These are phyloP conservation scores for Huntiella bhutanensis DNA, from an alignment of 2,329 filamentous ascomycete genomes.

Conservation along the genomic window DNA sequence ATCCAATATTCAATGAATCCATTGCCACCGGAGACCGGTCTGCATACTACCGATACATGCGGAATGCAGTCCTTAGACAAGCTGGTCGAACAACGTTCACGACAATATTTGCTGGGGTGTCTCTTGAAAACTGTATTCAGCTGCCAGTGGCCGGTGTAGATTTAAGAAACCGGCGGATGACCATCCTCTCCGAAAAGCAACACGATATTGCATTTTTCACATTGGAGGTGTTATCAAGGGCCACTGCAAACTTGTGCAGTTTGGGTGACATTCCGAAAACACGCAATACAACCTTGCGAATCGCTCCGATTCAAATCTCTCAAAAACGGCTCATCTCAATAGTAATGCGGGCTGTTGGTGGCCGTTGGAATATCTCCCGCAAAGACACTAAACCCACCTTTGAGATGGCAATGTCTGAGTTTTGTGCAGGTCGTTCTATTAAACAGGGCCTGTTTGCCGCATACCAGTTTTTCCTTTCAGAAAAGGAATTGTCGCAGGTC, in stretches of 20 bases:
- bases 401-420: conserved; percentile 3
- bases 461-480: background rate
- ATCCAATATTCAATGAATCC: background rate
- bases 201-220: background rate
- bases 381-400: background rate
- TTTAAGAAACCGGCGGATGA: background rate
- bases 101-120: background rate
- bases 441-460: background rate
- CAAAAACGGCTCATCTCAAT: background rate
- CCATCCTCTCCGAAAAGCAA: background rate
- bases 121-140: background rate
- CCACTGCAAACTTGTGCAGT: background rate
- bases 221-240: background rate
- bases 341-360: conserved; percentile 1
- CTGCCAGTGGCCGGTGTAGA: background rate
- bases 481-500: background rate
- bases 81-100: background rate
- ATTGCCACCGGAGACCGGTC: conserved; percentile 1
- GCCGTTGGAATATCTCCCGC: background rate
- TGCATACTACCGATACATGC: conserved; percentile 4
- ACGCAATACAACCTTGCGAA: background rate
- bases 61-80: background rate
- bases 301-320: background rate
- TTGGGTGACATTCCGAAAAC: background rate
- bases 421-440: background rate